Percentiles rank a stretch among this genome's conserved stretches.
Conservation (phyloP, 2,329 filamentous ascomycete species). For the Polychaeton citri region DNA sequence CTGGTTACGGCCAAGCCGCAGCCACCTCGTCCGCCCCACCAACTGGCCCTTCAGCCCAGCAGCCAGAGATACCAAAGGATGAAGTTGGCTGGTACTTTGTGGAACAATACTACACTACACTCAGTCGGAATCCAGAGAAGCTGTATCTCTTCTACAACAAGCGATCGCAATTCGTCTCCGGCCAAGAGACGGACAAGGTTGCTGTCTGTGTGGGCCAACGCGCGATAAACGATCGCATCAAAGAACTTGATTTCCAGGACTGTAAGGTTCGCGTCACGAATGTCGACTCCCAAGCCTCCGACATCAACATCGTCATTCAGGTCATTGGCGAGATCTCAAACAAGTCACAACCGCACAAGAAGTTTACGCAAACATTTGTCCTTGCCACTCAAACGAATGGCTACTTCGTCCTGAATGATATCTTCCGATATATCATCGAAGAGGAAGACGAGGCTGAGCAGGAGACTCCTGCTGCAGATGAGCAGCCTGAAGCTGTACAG, state of each 20-base stretch:
- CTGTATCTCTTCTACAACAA: constrained; percentile 96
- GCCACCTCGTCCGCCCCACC: constrained; percentile 3
- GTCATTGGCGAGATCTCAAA: constrained; percentile 97
- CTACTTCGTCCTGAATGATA: constrained; percentile 97
- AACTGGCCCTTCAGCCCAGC: constrained; percentile 4
- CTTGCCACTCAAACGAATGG: constrained; percentile 91
- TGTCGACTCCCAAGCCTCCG: constrained; percentile 88
- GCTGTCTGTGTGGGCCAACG: constrained; percentile 75
- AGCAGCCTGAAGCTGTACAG: constrained; percentile 15
- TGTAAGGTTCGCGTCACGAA: constrained; percentile 98
- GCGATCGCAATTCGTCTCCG: constrained; percentile 86
- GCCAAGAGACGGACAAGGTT: constrained; percentile 78
- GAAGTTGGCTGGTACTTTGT: constrained; percentile 99
- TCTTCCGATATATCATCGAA: constrained; percentile 84
- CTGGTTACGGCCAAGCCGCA: constrained; percentile 1
- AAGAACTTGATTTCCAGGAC: constrained; percentile 84
- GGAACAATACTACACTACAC: constrained; percentile 95
- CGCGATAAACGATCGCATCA: constrained; percentile 88
- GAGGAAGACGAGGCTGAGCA: constrained; percentile 54
- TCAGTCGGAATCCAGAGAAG: constrained; percentile 88
- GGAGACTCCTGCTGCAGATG: constrained; percentile 20
- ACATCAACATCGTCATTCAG: constrained; percentile 89
- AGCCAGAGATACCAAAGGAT: constrained; percentile 54
- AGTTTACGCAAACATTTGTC: constrained; percentile 96
- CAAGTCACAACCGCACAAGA: constrained; percentile 79